A percentile compares a stretch with the other conserved stretches of the same genome.
Evolutionary conservation across 2,329 filamentous ascomycete species (phyloP).

Genomic region (Polytolypa hystricis): DNA sequence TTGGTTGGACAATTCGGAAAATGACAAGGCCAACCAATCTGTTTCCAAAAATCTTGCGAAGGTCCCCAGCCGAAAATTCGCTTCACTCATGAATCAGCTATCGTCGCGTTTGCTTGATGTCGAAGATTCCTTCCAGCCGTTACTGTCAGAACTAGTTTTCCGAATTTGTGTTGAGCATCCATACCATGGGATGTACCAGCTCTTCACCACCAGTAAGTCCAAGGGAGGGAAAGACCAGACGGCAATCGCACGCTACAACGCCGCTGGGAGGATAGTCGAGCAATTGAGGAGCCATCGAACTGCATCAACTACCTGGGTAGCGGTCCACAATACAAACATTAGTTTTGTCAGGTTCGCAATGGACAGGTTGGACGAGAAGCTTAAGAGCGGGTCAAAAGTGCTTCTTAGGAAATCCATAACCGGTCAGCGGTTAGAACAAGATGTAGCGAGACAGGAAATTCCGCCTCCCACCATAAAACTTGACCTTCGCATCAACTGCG

Average conservation of each 20-base stretch:
- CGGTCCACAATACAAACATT: constrained; percentile 63
- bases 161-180: constrained; percentile 88
- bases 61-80: constrained; percentile 87
- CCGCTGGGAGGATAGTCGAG: constrained; percentile 58
- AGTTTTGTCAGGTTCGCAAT: constrained; percentile 42
- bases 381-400: constrained; percentile 57
- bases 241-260: constrained; percentile 60
- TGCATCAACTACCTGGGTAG: constrained; percentile 52
- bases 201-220: constrained; percentile 69
- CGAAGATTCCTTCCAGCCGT: constrained; percentile 58
- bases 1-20: constrained; percentile 82
- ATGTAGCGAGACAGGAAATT: constrained; percentile 55
- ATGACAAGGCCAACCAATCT: constrained; percentile 62
- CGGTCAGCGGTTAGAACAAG: constrained; percentile 52
- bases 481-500: constrained; percentile 56
- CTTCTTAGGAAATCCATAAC: constrained; percentile 51
- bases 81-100: constrained; percentile 85
- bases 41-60: constrained; percentile 58
- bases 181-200: constrained; percentile 94
- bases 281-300: constrained; percentile 44
- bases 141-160: constrained; percentile 62
- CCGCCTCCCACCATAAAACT: constrained; percentile 87
- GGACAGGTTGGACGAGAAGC: constrained; percentile 43
- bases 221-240: constrained; percentile 60
- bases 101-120: constrained; percentile 79